Evolutionary conservation across 1,284 basidiomycete species (phyloP).

Genomic region (Filobasidium uniguttulatum): DNA sequence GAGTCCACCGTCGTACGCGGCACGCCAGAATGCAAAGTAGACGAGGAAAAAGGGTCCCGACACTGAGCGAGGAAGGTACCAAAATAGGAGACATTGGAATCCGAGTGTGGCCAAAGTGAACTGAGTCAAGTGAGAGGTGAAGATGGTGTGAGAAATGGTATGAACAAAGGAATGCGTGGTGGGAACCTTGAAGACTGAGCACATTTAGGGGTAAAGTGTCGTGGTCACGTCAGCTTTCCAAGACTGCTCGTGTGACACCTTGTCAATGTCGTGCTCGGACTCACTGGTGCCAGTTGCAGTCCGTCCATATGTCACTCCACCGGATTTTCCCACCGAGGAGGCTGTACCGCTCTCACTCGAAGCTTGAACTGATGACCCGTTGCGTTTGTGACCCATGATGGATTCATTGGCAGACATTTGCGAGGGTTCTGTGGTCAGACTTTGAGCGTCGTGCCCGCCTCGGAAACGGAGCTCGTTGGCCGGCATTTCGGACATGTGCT

Average conservation of each 20-base stretch:
- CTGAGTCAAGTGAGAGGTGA: slow-evolving; percentile 83
- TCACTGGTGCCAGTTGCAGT: slow-evolving; percentile 66
- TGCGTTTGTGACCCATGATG: too few relatives aligned
- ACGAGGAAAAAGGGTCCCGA: slow-evolving; percentile 33
- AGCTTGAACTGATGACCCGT: too few relatives aligned
- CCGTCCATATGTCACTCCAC: slow-evolving; percentile 72
- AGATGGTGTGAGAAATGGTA: slow-evolving; percentile 71
- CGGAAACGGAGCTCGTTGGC: slow-evolving; percentile 1
- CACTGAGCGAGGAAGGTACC: slow-evolving; percentile 43
- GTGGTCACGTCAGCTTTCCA: neutral
- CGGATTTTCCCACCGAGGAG: slow-evolving; percentile 22
- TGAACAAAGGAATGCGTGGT: slow-evolving; percentile 91
- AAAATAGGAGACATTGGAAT: slow-evolving; percentile 66
- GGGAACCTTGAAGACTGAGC: slow-evolving; percentile 77
- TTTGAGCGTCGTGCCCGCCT: too few relatives aligned
- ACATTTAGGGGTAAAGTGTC: neutral
- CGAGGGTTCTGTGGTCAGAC: too few relatives aligned
- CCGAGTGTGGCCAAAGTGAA: slow-evolving; percentile 68
- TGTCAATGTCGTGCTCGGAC: too few relatives aligned
- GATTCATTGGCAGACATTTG: too few relatives aligned
- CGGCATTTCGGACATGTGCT: too few relatives aligned
- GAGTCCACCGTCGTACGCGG: slow-evolving; percentile 81
- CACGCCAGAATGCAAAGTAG: slow-evolving; percentile 79
- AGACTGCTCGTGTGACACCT: neutral
- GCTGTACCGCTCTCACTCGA: neutral